These are phyloP conservation scores for Phytophthora colocasiae DNA, from an alignment of 352 stramenopile genomes.

Conservation along the genomic window DNA sequence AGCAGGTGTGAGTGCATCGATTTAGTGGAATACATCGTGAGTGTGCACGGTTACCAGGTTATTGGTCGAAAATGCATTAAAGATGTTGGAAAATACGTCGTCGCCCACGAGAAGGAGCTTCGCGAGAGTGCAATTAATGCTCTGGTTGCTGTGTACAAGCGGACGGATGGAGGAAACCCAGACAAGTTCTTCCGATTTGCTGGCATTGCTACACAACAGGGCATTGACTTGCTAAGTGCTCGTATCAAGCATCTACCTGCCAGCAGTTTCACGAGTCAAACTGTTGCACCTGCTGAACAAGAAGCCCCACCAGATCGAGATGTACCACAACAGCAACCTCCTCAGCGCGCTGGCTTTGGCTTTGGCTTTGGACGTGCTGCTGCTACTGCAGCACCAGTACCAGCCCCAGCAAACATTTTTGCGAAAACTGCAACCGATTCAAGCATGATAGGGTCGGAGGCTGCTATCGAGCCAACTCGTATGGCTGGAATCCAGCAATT, in stretches of 20 bases:
- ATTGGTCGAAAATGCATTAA: constrained; percentile 81
- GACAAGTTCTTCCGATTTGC: constrained; percentile 84
- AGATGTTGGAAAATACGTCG: constrained; percentile 82
- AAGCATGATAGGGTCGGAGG: neutral
- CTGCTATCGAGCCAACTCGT: constrained; percentile 26
- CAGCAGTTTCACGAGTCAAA: constrained; percentile 38
- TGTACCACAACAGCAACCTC: constrained; percentile 17
- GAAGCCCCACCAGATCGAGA: constrained; percentile 17
- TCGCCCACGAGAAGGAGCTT: constrained; percentile 84
- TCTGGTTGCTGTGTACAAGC: constrained; percentile 74
- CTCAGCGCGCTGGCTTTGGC: constrained; percentile 37
- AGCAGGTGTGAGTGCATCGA: constrained; percentile 88
- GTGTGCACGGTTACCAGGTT: constrained; percentile 61
- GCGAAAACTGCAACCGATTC: constrained; percentile 8
- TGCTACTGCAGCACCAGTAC: constrained; percentile 2
- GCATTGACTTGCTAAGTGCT: constrained; percentile 76
- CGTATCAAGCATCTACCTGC: constrained; percentile 82
- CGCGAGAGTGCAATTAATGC: constrained; percentile 80
- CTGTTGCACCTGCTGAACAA: constrained; percentile 12
- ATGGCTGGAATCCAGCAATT: constrained; percentile 47
- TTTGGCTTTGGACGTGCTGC: constrained; percentile 41
- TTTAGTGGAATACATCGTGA: constrained; percentile 80
- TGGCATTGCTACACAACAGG: constrained; percentile 80
- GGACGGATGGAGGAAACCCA: constrained; percentile 63
- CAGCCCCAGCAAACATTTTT: constrained; percentile 11